Conservation (phyloP, 768 basidiomycete genomes). For the Austroboletus eburneus region DNA sequence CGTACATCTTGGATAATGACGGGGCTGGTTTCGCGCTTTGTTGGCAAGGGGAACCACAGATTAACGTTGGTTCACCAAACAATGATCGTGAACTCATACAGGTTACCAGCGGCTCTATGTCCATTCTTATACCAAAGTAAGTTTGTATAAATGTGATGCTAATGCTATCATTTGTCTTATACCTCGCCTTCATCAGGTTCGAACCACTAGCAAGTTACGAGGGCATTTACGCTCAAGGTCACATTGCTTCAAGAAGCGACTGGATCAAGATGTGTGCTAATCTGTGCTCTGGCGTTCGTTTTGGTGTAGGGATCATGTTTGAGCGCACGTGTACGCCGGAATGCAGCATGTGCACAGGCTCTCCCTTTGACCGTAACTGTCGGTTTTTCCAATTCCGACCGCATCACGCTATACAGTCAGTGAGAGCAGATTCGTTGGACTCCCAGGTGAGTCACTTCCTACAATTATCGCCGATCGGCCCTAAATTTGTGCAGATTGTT, state of each 20-base stretch:
- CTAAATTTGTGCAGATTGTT: slow-evolving; percentile 31
- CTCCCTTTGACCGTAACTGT: slow-evolving; percentile 71
- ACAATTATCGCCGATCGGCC: not conserved
- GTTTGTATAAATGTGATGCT: slow-evolving; percentile 18
- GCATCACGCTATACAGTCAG: slow-evolving; percentile 71
- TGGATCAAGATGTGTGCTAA: slow-evolving; percentile 77
- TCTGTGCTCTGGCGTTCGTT: slow-evolving; percentile 77
- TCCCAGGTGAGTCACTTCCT: slow-evolving; percentile 42
- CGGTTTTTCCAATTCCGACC: slow-evolving; percentile 76
- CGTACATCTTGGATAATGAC: slow-evolving; percentile 59
- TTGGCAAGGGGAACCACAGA: slow-evolving; percentile 72
- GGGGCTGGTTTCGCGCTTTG: slow-evolving; percentile 88
- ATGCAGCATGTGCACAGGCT: slow-evolving; percentile 58
- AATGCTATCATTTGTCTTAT: not conserved
- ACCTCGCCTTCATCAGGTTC: slow-evolving; percentile 17
- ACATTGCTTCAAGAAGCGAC: slow-evolving; percentile 26
- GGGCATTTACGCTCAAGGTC: slow-evolving; percentile 18
- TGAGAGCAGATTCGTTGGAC: slow-evolving; percentile 40
- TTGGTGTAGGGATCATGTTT: slow-evolving; percentile 77
- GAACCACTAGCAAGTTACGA: slow-evolving; percentile 8
- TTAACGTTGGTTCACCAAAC: slow-evolving; percentile 69
- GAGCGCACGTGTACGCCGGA: slow-evolving; percentile 77
- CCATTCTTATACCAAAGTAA: slow-evolving; percentile 84
- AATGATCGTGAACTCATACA: slow-evolving; percentile 76
- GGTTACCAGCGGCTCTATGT: slow-evolving; percentile 73